A percentile compares a stretch with the other conserved stretches of the same genome.
Conservation (phyloP, 2,329 filamentous ascomycete genomes). For the Epichloe sibirici region DNA sequence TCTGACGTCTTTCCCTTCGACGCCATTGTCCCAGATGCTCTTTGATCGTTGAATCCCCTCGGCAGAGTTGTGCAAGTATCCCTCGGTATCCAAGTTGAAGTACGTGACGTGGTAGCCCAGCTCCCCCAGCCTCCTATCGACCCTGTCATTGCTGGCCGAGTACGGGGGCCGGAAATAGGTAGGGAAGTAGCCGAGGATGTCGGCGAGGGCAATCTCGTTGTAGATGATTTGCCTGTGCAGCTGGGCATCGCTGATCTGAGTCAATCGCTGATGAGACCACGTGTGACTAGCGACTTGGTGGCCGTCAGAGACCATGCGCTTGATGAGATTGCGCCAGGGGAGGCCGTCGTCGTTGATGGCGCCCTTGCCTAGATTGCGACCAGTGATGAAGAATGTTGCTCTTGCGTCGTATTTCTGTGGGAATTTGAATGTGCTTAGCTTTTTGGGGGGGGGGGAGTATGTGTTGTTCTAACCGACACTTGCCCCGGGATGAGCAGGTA, state of each 20-base stretch:
- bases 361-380: constrained; percentile 26
- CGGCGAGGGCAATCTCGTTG: constrained; percentile 30
- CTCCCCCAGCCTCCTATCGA: constrained; percentile 25
- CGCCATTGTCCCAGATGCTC: constrained; percentile 22
- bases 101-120: constrained; percentile 47
- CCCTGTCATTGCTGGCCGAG: constrained; percentile 29
- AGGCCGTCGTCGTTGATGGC: constrained; percentile 27
- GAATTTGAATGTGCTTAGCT: constrained; percentile 12
- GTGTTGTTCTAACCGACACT: neutral
- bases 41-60: constrained; percentile 35
- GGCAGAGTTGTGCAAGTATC: constrained; percentile 41
- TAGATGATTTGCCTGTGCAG: constrained; percentile 28
- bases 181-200: constrained; percentile 28
- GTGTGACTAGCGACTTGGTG: constrained; percentile 49
- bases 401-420: constrained; percentile 20
- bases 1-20: constrained; percentile 19
- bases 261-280: constrained; percentile 33
- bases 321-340: constrained; percentile 23
- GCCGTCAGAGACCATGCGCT: constrained; percentile 37
- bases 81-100: constrained; percentile 49
- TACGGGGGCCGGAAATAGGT: constrained; percentile 34
- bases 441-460: neutral
- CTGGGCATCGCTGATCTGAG: constrained; percentile 19
- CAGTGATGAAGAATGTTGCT: constrained; percentile 27
- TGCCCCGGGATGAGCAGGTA: neutral